Base-by-base conservation (phyloP, 2,329 filamentous ascomycete genomes). In the Epicoccum sorghinum region DNA sequence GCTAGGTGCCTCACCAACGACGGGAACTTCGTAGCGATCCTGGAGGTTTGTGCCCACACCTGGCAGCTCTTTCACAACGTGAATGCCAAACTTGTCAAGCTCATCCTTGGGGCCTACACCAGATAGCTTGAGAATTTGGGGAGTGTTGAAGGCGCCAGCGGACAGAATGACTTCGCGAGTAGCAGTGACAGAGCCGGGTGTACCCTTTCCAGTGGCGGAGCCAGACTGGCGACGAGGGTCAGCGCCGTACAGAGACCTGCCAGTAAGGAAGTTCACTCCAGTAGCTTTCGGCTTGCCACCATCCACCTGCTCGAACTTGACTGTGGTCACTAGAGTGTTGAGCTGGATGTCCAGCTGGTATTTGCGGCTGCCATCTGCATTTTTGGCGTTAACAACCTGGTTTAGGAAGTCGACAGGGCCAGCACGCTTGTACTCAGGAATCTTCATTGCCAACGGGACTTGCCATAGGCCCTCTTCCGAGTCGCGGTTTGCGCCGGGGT, bases 271-370 rank as follows among this genome's bases (percentile, higher is more conserved):
- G 50, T 76, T 70, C 37, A 78, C 74, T 18, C 76, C 75, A 40
- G 67, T 72, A 2, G 77, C 77, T 35, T 65, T 87, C 57, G 80
- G 78, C 30, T 80, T 80, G 14, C 75, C 66, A n/a, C 44, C 38
- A 13, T 81, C 82, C 67, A 82, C 84, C 1, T 86, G 83, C n/a
- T 87, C 85, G 60, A 87, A 88, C 25, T 77, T 76, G 68, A 91
- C 74, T 64, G 85, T 87, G 44, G 87, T 86, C 56, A 83, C 89
- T 30, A 89, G 74, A 9, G 82, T 85, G 72, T 88, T 88, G 3
- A 81, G 77, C 36, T 78, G 75, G 39, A 87, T 73, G 56, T 84
- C 81, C 0, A 87, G 79, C 23, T 78, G 79, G 66, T 85, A 85
- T 59, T 77, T 80, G 56, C 78, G 78, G 40, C 73, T 77, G 22